Evolutionary conservation across 1,284 basidiomycete species (phyloP), one percentile per base, ranked within the genome.

Genomic region (Athelia sp.): DNA sequence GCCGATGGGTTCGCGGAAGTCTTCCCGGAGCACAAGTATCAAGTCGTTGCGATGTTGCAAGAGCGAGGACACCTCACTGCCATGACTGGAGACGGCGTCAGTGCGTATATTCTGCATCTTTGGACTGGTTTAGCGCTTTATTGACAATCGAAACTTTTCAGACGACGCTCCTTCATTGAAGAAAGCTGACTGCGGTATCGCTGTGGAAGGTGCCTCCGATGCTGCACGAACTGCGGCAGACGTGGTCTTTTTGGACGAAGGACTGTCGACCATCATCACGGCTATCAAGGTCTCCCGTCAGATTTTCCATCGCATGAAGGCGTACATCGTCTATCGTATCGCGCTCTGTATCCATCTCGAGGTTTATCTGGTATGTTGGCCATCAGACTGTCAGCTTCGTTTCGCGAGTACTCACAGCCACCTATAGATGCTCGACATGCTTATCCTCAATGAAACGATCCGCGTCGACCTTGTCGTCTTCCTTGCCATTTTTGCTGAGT

Each of bases 1-100:
- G 77, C 77, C 32, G 77, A 79, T 57, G 77, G 77, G 49, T 79
- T 79, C 62, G 77, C 75, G 15, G 77, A 79, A 58, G 77, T 79
- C 45, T 75, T 75, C 61, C 77, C 77, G 17, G 77, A 79, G 62
- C 75, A 79, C 68, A 49, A 49, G 43, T 43, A 46, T 19, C 42
- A 34, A 56, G 75, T 78, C 54, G 76, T 79, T 56, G 68, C 71
- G 54, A 72, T 78, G 57, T 65, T 79, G 38, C 76, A 78, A 58
- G 65, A 74, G 59, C 69, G 76, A 54, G 75, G 75, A 11, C 76
- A 79, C 64, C 60, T 79, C 53, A 74, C 73, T 26, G 77, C 75
- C 50, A 78, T 79, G 77, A 74, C 71, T 11, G 72, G 72, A 24
- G 67, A 64, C 26, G 70, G 69, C 56, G 68, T 56, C 48, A 62